Base-by-base conservation (phyloP, 257 asterid genomes). In the Gynochthodes officinalis region DNA sequence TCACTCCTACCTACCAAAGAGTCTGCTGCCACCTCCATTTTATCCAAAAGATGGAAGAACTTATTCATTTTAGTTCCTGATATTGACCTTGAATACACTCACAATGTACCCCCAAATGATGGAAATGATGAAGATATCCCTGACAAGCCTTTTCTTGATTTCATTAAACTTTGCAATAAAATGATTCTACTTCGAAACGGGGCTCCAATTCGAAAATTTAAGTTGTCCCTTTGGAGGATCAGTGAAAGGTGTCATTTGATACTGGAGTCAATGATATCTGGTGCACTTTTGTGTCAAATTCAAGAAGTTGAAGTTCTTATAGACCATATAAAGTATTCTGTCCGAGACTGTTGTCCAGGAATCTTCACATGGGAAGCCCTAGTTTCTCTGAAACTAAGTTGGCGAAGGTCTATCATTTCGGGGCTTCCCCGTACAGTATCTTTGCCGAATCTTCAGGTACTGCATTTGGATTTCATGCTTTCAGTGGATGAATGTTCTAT, bases 1-100 rank as follows among this genome's bases (percentile, higher is more conserved):
- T 67, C 72, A 3, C 42, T 67, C 48, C 44, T 67, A 1, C 60
- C 72, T 6, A 46, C 59, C 43, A 48, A 67, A 30, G 30, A 67
- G 37, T 46, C 46, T 46, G 72, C 37, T 28, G 60, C 72, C 44
- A 67, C 72, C n/a, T 67, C 72, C 57, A 23, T 67, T 28, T 14
- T 67, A 23, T 67, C 59, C 59, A 48, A 30, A 10, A 48, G 44
- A 42, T 67, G 72, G 60, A 67, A 50, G 53, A 2, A 27, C 72
- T 18, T 67, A 9, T 48, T 46, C 8, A 30, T 60, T 67, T 66
- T 15, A 4, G 42, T 67, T 10, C 72, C 72, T 1, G 61, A 48
- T 11, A 32, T 68, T 49, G 46, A 49, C 21, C 61, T 68, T 12
- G 46, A 48, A 32, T 67, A 32, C 10, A 12, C 42, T 63, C 27